Evolutionary conservation across 2,329 filamentous ascomycete species (phyloP), one percentile per base, ranked within the genome.

Genomic region (Seiridium cupressi): DNA sequence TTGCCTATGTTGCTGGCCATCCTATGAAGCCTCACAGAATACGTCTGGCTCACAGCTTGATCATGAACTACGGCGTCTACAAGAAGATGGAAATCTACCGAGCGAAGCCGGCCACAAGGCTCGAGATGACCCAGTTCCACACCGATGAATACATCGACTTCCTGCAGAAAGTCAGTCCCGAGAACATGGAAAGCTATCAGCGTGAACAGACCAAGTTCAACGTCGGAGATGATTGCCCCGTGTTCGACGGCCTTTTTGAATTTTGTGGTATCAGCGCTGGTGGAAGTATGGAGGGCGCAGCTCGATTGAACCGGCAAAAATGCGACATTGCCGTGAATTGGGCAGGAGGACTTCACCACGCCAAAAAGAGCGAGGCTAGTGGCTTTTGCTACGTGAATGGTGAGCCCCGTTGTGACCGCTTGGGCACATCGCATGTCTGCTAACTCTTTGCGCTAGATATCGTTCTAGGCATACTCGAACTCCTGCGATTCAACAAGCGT

Each of bases 1-100:
- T 97, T 81, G 93, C 94, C 73, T 98, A 98, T 72, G 92, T 96
- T 60, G 93, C 92, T 63, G 93, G 92, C 26, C 95, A 99, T 80
- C 95, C 95, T 47, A 99, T 99, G 95, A 99, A 99, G 77, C 95
- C 95, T 64, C 97, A 97, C 85, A 90, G 95, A 31, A 89, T 99
- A 69, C 92, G 93, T 26, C 80, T 99, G 66, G 96, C 95, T 55
- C 97, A 99, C 76, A 95, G 96, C 70, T 84, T 99, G 67, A 93
- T 99, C 59, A 90, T 98, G 82, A 93, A 95, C 61, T 98, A 98
- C 79, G 92, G 94, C 62, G 86, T 98, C 62, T 96, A 98, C 76
- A 90, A 95, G 75, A 93, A 93, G 70, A 97, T 99, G 90, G 94
- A 98, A 74, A 89, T 96, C 51, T 97, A 97, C 73, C 88, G 90